Conservation (phyloP, 805 yeast genomes). For the Kodamaea kaohsiungensis region DNA sequence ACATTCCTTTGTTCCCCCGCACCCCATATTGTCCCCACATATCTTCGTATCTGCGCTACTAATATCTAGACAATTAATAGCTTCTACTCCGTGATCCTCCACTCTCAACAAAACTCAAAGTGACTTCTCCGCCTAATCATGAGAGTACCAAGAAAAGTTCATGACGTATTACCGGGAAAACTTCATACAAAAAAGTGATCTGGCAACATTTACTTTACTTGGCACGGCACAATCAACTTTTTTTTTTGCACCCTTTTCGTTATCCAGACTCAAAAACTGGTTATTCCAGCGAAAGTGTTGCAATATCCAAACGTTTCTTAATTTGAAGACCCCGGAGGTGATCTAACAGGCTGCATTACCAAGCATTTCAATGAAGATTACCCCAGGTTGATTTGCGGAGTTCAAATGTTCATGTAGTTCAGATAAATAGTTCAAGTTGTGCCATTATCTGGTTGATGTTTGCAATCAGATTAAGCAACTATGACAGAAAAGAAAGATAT, state of each 20-base stretch:
- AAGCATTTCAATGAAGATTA: background rate
- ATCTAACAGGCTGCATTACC: background rate
- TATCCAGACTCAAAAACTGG: background rate
- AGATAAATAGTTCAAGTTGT: background rate
- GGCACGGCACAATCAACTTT: background rate
- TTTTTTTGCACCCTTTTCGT: background rate
- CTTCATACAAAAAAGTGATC: too few species aligned
- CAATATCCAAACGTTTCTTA: background rate
- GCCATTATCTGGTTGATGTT: background rate
- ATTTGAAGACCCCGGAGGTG: background rate
- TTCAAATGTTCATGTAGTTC: background rate
- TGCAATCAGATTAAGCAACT: background rate
- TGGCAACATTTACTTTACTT: background rate
- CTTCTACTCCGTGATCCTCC: background rate
- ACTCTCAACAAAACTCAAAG: background rate
- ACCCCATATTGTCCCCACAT: too few species aligned
- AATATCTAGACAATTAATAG: too few species aligned
- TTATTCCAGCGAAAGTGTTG: too few species aligned
- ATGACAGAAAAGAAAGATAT: background rate
- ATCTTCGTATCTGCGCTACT: too few species aligned
- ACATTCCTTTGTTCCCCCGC: too few species aligned
- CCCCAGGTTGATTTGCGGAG: background rate
- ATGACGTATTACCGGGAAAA: background rate
- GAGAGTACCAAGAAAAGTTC: background rate
- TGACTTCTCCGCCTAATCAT: background rate